A percentile compares a stretch with the other conserved stretches of the same genome.
phyloP scores from a whole-genome alignment of 2,329 filamentous ascomycete genomes.

The Catunica adiposa region DNA sequence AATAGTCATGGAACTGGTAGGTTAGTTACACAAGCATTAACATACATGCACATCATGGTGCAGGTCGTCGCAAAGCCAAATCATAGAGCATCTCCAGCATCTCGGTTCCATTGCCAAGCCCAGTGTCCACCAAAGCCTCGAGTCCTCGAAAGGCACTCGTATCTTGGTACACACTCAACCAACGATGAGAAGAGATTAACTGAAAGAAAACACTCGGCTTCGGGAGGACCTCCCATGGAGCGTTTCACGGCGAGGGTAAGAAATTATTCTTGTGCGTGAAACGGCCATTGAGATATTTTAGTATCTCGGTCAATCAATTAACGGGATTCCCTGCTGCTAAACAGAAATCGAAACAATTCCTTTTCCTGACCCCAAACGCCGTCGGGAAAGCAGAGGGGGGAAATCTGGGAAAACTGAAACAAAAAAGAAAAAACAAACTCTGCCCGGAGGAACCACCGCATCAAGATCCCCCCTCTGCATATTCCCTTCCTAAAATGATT shows the following conservation, averaged over 20 bases:
- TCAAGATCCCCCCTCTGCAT: slow-evolving; percentile 1
- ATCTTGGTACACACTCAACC: background rate
- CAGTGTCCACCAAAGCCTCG: background rate
- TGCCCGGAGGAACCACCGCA: slow-evolving; percentile 2
- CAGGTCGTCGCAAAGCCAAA: slow-evolving; percentile 14
- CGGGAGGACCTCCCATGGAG: slow-evolving; percentile 62
- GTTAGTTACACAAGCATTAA: slow-evolving; percentile 3
- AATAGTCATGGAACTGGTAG: background rate
- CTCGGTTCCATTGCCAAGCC: background rate
- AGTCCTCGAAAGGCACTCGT: background rate
- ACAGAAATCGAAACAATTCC: slow-evolving; percentile 10
- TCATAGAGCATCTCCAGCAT: background rate
- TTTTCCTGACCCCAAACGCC: slow-evolving; percentile 17
- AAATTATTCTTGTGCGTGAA: slow-evolving; percentile 33
- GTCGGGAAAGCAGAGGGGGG: slow-evolving; percentile 2
- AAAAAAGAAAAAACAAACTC: slow-evolving; percentile 7
- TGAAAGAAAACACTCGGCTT: slow-evolving; percentile 25
- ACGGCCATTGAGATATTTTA: slow-evolving; percentile 51
- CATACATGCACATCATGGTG: slow-evolving; percentile 13
- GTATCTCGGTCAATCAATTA: slow-evolving; percentile 24
- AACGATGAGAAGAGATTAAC: slow-evolving; percentile 2
- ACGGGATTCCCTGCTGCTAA: slow-evolving; percentile 6
- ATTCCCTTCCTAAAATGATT: slow-evolving; percentile 1
- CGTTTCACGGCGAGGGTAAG: slow-evolving; percentile 47
- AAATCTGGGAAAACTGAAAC: background rate